Conservation (phyloP, 352 stramenopile genomes). For the Globisporangium parvum region DNA sequence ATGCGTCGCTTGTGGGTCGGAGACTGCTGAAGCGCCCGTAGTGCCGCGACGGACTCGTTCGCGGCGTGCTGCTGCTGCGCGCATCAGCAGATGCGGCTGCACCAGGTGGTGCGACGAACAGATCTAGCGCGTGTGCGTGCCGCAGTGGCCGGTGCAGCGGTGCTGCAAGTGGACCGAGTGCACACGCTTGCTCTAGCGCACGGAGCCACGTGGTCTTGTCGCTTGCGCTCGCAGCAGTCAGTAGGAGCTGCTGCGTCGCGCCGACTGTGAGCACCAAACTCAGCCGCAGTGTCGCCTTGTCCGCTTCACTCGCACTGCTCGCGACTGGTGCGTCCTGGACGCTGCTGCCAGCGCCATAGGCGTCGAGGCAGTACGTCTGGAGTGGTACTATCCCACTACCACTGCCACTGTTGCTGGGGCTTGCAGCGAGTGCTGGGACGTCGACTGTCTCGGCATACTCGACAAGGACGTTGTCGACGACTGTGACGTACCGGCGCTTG, state of each 20-base stretch:
- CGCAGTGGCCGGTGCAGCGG: conserved; percentile 7
- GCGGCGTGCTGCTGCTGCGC: background rate
- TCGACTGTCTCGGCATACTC: conserved; percentile 30
- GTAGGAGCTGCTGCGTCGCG: conserved; percentile 15
- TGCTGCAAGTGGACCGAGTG: conserved; percentile 1
- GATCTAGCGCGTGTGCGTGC: background rate
- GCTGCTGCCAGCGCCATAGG: background rate
- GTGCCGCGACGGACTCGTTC: background rate
- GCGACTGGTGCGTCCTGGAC: conserved; percentile 16
- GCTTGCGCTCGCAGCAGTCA: conserved; percentile 32
- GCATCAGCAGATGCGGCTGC: background rate
- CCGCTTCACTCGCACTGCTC: conserved; percentile 4
- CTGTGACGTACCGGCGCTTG: conserved; percentile 24
- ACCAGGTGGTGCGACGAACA: background rate
- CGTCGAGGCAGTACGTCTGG: conserved; percentile 17
- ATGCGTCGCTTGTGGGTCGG: background rate
- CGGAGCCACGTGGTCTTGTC: conserved; percentile 51
- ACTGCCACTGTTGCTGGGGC: background rate
- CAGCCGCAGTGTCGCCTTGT: conserved; percentile 20
- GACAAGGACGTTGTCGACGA: conserved; percentile 26
- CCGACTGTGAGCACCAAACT: conserved; percentile 33
- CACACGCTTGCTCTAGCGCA: conserved; percentile 22
- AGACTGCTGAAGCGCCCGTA: conserved; percentile 2
- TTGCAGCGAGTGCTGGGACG: conserved; percentile 11
- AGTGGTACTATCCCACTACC: conserved; percentile 2